Percentiles rank a stretch among this genome's conserved stretches.
phyloP scores from a whole-genome alignment of 805 yeast species.

The Candida railenensis region DNA sequence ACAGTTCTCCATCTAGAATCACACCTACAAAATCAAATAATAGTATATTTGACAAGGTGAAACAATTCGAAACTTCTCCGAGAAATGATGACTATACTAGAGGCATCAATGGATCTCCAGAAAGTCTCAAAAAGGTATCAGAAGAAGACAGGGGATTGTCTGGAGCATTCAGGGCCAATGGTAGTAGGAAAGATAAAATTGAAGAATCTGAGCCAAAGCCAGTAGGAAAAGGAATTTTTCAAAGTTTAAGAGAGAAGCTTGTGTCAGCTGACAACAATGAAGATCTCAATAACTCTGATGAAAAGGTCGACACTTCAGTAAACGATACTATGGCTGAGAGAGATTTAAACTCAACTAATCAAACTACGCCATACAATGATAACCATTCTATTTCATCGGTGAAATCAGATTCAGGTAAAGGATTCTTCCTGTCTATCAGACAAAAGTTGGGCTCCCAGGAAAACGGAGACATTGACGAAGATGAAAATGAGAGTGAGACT shows the following conservation, averaged over 20 bases:
- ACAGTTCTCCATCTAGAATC: conserved; percentile 16
- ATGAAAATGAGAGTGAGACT: not conserved
- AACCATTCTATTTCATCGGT: not conserved
- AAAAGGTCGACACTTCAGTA: not conserved
- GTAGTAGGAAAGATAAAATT: not conserved
- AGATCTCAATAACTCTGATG: conserved; percentile 16
- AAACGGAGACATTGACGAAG: not conserved
- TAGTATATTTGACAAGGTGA: conserved; percentile 34
- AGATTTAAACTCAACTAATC: conserved; percentile 5
- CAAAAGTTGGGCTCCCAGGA: not conserved
- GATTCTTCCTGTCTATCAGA: not conserved
- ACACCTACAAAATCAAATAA: conserved; percentile 16
- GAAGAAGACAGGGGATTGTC: not conserved
- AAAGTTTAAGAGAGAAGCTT: conserved; percentile 31
- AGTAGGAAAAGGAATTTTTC: conserved; percentile 30
- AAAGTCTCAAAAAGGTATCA: conserved; percentile 1
- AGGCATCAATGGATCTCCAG: not conserved
- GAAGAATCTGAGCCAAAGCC: not conserved
- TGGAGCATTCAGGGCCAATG: not conserved
- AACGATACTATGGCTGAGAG: not conserved
- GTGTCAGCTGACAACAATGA: conserved; percentile 15
- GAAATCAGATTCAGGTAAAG: not conserved
- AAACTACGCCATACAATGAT: not conserved
- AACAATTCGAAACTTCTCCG: conserved; percentile 33
- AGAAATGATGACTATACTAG: not conserved